These are phyloP conservation scores for Croton setiger DNA, from an alignment of 441 rosid genomes.

Conservation along the genomic window DNA sequence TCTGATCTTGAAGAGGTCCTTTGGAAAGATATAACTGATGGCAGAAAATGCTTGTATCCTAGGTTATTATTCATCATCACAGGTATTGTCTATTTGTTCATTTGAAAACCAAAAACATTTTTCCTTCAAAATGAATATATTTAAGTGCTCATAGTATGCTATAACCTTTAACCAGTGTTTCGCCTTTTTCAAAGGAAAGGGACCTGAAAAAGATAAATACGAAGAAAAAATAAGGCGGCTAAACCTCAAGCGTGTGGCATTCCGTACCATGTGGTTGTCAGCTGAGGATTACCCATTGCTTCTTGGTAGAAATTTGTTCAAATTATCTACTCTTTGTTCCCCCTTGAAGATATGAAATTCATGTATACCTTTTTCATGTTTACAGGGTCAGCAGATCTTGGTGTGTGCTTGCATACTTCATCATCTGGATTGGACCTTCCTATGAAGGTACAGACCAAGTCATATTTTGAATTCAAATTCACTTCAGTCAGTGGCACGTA, in stretches of 20 bases:
- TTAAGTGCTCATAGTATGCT: background rate
- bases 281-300: slow-evolving; percentile 97
- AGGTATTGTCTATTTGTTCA: slow-evolving; percentile 41
- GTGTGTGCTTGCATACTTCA: slow-evolving; percentile 97
- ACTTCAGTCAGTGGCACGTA: too few relatives aligned
- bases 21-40: slow-evolving; percentile 49
- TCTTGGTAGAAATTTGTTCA: slow-evolving; percentile 45
- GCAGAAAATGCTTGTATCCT: slow-evolving; percentile 57
- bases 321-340: background rate
- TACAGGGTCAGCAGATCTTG: slow-evolving; percentile 89
- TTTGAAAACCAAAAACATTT: slow-evolving; percentile 4
- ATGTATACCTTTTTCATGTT: slow-evolving; percentile 2
- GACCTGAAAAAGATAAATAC: slow-evolving; percentile 88
- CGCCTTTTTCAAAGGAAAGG: slow-evolving; percentile 61
- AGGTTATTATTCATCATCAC: slow-evolving; percentile 82
- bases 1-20: slow-evolving; percentile 38
- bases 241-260: slow-evolving; percentile 85
- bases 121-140: background rate
- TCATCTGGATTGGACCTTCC: slow-evolving; percentile 99
- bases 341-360: slow-evolving; percentile 7
- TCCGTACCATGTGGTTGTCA: slow-evolving; percentile 95
- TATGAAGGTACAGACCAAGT: slow-evolving; percentile 62
- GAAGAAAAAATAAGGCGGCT: slow-evolving; percentile 78
- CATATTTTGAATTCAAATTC: background rate
- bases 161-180: slow-evolving; percentile 11